Conservation (phyloP, 1,139 yeast species). For the Arxiozyma slooffiae region DNA sequence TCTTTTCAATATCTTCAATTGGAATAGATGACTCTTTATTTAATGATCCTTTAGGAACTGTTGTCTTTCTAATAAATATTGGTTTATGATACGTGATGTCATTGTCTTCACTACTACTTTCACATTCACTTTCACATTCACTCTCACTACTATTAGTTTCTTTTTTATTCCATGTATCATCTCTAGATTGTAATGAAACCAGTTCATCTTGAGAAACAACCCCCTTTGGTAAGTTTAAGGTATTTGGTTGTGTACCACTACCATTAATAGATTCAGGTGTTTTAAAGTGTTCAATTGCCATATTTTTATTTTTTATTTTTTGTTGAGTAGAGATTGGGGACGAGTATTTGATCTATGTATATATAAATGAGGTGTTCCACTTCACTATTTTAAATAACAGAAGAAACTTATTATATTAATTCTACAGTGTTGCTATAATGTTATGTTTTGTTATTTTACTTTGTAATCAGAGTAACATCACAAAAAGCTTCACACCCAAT, state of each 20-base stretch:
- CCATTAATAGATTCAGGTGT: neutral
- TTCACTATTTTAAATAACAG: no score
- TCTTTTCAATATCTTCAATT: neutral
- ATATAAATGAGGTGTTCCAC: no score
- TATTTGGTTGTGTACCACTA: no score
- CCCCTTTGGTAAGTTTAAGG: no score
- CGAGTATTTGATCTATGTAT: no score
- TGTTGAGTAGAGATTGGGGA: neutral
- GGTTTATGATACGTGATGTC: slow-evolving; percentile 21
- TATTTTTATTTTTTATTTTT: neutral
- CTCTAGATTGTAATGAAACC: neutral
- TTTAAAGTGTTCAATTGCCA: slow-evolving; percentile 6
- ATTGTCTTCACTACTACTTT: slow-evolving; percentile 12
- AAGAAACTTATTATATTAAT: neutral
- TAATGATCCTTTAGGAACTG: neutral
- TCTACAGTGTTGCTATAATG: neutral
- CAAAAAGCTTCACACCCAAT: no score
- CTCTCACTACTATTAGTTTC: neutral
- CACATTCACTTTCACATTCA: slow-evolving; percentile 4
- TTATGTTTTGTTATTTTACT: no score
- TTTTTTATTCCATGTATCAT: neutral
- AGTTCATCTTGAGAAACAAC: neutral
- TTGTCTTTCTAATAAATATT: slow-evolving; percentile 16
- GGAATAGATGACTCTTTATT: neutral
- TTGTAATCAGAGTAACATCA: no score